These are phyloP conservation scores for Sinapis alba DNA, from an alignment of 441 rosid species.

Conservation along the genomic window DNA sequence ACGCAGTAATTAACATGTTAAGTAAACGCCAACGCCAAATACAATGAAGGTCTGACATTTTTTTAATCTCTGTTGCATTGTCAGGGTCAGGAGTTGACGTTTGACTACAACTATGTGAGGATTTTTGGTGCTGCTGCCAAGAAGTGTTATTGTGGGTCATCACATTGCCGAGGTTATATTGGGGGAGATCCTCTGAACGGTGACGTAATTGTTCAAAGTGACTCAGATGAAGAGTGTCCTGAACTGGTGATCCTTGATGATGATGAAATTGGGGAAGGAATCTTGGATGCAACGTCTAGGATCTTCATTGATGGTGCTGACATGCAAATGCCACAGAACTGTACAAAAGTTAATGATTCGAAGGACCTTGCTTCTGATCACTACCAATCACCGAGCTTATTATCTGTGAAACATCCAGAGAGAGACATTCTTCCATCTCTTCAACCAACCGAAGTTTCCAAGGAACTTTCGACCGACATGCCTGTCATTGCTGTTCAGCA, in stretches of 20 bases:
- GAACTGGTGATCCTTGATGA: conserved; percentile 68
- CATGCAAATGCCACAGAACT: conserved; percentile 39
- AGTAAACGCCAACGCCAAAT: neutral
- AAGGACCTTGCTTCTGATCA: conserved; percentile 33
- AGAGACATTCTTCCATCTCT: neutral
- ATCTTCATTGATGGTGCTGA: conserved; percentile 43
- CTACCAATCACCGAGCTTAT: conserved; percentile 36
- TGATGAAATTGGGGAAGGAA: conserved; percentile 44
- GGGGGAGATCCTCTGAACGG: conserved; percentile 89
- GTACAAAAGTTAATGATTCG: conserved; percentile 42
- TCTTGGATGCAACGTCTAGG: conserved; percentile 38
- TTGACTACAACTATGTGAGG: conserved; percentile 97
- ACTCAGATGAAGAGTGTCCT: conserved; percentile 97
- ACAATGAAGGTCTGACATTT: conserved; percentile 14
- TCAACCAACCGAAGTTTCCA: conserved; percentile 35
- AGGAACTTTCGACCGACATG: conserved; percentile 42
- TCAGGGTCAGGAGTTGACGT: conserved; percentile 95
- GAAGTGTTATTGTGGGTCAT: conserved; percentile 89
- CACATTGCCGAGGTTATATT: conserved; percentile 91
- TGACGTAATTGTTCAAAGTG: conserved; percentile 81
- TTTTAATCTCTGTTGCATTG: conserved; percentile 22
- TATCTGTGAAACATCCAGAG: conserved; percentile 42
- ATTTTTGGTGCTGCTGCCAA: conserved; percentile 99
- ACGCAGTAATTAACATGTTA: neutral
- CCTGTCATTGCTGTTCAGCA: conserved; percentile 43